A percentile compares a stretch with the other conserved stretches of the same genome.
Evolutionary conservation across 2,329 filamentous ascomycete species (phyloP).

Genomic region (Phialophora macrospora): DNA sequence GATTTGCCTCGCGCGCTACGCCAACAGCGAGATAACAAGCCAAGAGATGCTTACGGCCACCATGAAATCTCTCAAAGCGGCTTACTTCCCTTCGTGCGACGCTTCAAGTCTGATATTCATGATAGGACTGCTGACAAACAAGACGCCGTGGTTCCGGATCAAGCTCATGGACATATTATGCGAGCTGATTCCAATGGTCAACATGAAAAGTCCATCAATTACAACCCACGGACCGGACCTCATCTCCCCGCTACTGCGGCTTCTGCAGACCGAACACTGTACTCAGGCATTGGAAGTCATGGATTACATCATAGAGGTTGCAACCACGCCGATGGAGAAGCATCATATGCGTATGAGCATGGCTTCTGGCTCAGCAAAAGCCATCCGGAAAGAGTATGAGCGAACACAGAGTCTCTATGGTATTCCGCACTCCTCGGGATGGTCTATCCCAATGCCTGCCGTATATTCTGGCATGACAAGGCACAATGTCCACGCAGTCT

Average conservation of each 20-base stretch:
- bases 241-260: constrained; percentile 85
- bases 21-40: constrained; percentile 66
- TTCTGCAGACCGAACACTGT: constrained; percentile 91
- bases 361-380: constrained; percentile 83
- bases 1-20: constrained; percentile 40
- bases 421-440: constrained; percentile 92
- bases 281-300: constrained; percentile 89
- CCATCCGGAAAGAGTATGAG: constrained; percentile 91
- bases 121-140: constrained; percentile 89
- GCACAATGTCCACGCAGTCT: constrained; percentile 91
- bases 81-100: constrained; percentile 81
- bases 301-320: constrained; percentile 94
- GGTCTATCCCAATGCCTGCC: constrained; percentile 93
- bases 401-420: constrained; percentile 93
- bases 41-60: constrained; percentile 78
- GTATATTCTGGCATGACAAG: constrained; percentile 85
- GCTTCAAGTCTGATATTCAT: constrained; percentile 86
- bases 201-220: constrained; percentile 90
- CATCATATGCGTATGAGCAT: constrained; percentile 98
- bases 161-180: constrained; percentile 91
- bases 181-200: constrained; percentile 82
- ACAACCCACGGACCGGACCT: constrained; percentile 90
- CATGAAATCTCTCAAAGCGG: constrained; percentile 72
- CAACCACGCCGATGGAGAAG: constrained; percentile 87
- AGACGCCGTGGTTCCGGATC: constrained; percentile 83